These are phyloP conservation scores for Eucalyptus fibrosa DNA, from an alignment of 345 rosid species.

Conservation along the genomic window DNA sequence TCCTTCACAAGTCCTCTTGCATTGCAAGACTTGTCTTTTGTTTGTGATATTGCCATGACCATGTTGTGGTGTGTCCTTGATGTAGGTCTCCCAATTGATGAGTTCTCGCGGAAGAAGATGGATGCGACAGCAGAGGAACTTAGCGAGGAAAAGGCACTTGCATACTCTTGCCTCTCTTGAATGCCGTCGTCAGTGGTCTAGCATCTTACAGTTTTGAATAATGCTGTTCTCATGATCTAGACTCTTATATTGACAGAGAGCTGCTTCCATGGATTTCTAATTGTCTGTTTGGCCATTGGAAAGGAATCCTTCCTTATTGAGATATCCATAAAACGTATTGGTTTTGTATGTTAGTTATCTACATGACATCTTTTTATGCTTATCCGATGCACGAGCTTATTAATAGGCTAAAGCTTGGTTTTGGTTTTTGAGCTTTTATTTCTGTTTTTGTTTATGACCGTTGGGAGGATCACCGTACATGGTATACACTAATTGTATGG, in stretches of 20 bases:
- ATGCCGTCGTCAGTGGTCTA: not conserved
- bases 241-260: not conserved
- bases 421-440: not conserved
- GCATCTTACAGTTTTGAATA: not conserved
- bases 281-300: not conserved
- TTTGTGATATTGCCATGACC: not conserved
- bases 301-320: not conserved
- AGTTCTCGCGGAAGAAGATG: conserved; percentile 90
- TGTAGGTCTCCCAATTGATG: conserved; percentile 75
- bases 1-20: not conserved
- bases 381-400: not conserved
- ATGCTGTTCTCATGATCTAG: not conserved
- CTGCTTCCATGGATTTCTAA: not conserved
- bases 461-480: not conserved
- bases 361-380: not conserved
- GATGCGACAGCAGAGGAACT: conserved; percentile 84
- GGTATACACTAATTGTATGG: not conserved
- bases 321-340: not conserved
- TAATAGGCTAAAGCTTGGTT: not conserved
- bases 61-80: not conserved
- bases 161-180: conserved; percentile 90
- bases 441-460: not conserved
- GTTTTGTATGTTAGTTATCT: not conserved
- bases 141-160: conserved; percentile 85
- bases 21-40: not conserved